These are phyloP conservation scores for Spizellomyces punctatus DNA, from an alignment of 192 early-diverging fungal genomes.

Conservation along the genomic window DNA sequence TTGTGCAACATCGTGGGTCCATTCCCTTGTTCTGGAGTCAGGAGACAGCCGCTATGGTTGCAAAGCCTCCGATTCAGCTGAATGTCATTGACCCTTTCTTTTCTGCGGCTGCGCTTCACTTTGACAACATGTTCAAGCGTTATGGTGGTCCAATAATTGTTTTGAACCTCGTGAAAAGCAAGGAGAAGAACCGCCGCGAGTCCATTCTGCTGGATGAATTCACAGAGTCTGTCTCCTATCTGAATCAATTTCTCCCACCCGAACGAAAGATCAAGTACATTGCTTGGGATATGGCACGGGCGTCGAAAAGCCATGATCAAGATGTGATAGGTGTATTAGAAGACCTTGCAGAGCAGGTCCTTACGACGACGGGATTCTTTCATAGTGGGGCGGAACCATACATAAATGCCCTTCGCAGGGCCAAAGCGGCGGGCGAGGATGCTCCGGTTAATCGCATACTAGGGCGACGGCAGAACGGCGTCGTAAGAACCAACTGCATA, in stretches of 20 bases:
- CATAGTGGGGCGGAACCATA: constrained; percentile 81
- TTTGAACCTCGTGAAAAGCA: constrained; percentile 93
- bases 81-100: constrained; percentile 92
- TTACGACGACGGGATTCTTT: constrained; percentile 88
- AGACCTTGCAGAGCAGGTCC: constrained; percentile 82
- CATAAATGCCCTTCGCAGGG: constrained; percentile 41
- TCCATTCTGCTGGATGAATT: constrained; percentile 86
- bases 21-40: constrained; percentile 97
- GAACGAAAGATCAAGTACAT: constrained; percentile 84
- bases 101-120: constrained; percentile 88
- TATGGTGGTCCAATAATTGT: constrained; percentile 92
- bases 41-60: constrained; percentile 86
- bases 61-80: constrained; percentile 90
- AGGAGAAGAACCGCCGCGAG: constrained; percentile 89
- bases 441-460: constrained; percentile 34
- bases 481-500: constrained; percentile 95
- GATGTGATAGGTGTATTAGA: constrained; percentile 91
- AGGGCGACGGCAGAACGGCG: constrained; percentile 72
- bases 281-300: constrained; percentile 98
- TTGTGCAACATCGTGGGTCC: constrained; percentile 96
- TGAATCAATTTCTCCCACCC: constrained; percentile 87
- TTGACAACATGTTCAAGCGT: constrained; percentile 87
- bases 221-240: constrained; percentile 74
- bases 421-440: constrained; percentile 11
- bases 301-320: constrained; percentile 82